These are phyloP conservation scores for Paxillus ammoniavirescens DNA, from an alignment of 768 basidiomycete genomes.

Conservation along the genomic window DNA sequence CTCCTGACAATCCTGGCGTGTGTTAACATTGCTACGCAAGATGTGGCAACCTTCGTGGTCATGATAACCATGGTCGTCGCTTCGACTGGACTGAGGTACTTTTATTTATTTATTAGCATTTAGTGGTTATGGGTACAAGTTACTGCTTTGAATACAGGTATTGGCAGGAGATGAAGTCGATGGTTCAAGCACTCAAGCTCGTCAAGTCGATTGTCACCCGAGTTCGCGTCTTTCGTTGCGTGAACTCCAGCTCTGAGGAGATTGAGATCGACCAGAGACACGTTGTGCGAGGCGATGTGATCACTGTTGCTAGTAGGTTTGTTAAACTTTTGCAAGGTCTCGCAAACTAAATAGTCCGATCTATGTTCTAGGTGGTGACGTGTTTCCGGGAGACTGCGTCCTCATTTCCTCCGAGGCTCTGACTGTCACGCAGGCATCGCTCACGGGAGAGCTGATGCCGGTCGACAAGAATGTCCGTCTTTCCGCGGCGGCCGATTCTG, in stretches of 20 bases:
- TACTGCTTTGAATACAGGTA: constrained; percentile 12
- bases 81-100: constrained; percentile 32
- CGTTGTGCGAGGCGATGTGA: constrained; percentile 33
- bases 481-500: constrained; percentile 11
- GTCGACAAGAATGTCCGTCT: constrained; percentile 28
- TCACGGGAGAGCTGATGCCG: constrained; percentile 36
- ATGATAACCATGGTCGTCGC: constrained; percentile 37
- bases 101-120: not conserved
- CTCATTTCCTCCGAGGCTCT: constrained; percentile 34
- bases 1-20: constrained; percentile 30
- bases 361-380: constrained; percentile 28
- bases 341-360: not conserved
- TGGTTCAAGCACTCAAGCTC: constrained; percentile 33
- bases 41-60: constrained; percentile 32
- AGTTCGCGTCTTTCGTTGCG: constrained; percentile 30
- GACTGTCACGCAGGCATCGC: constrained; percentile 34
- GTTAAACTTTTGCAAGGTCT: not conserved
- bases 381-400: constrained; percentile 36
- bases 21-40: constrained; percentile 32
- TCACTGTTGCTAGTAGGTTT: constrained; percentile 29
- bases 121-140: not conserved
- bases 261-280: constrained; percentile 30
- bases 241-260: constrained; percentile 19
- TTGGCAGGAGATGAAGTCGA: constrained; percentile 35
- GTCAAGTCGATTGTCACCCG: constrained; percentile 34